A percentile compares a stretch with the other conserved stretches of the same genome.
These are phyloP conservation scores for Xylariaceae sp. DNA, from an alignment of 2,329 filamentous ascomycete genomes.

Conservation along the genomic window DNA sequence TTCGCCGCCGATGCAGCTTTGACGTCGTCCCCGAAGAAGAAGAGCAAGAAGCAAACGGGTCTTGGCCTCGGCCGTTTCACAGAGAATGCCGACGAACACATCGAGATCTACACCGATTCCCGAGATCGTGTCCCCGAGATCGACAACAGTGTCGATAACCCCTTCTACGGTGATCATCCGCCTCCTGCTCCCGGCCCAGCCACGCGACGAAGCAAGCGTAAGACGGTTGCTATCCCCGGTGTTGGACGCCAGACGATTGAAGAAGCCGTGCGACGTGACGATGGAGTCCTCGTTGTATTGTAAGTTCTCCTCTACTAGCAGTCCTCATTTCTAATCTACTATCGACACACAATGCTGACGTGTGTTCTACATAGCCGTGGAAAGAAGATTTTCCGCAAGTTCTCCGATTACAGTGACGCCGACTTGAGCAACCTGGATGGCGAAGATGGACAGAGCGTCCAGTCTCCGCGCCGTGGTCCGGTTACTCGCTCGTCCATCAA, in stretches of 20 bases:
- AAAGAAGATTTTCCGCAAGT: slow-evolving; percentile 72
- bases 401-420: slow-evolving; percentile 40
- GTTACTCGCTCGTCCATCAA: slow-evolving; percentile 65
- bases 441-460: not conserved
- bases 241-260: slow-evolving; percentile 56
- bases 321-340: not conserved
- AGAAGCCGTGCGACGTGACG: slow-evolving; percentile 57
- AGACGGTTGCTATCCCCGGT: slow-evolving; percentile 50
- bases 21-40: slow-evolving; percentile 56
- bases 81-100: slow-evolving; percentile 53
- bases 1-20: slow-evolving; percentile 56
- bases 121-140: slow-evolving; percentile 69
- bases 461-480: slow-evolving; percentile 31
- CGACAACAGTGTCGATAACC: slow-evolving; percentile 63
- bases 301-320: slow-evolving; percentile 44
- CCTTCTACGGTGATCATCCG: slow-evolving; percentile 54
- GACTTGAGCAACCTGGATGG: slow-evolving; percentile 19
- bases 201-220: slow-evolving; percentile 51
- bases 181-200: slow-evolving; percentile 34
- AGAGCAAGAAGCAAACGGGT: slow-evolving; percentile 51
- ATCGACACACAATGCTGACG: slow-evolving; percentile 17
- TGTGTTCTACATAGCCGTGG: slow-evolving; percentile 55
- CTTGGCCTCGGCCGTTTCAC: slow-evolving; percentile 54
- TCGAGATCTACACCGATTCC: slow-evolving; percentile 72
- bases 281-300: slow-evolving; percentile 74